A percentile compares a stretch with the other conserved stretches of the same genome.
Evolutionary conservation across 148 eudicot genomes (phyloP).

Genomic region (Diospyros lotus): DNA sequence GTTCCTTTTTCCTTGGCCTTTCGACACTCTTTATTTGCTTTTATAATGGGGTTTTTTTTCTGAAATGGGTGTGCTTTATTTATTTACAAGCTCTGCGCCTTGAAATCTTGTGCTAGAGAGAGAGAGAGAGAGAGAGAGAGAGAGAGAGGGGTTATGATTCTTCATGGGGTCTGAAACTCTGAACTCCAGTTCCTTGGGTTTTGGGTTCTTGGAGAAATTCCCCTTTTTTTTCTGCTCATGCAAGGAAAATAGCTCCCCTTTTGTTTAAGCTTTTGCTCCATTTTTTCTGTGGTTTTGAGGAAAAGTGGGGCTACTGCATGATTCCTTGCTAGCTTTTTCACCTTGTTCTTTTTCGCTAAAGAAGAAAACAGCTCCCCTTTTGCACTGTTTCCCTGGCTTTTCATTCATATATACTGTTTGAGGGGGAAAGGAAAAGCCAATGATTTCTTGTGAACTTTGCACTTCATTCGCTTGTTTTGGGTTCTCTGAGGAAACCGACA

Average conservation of each 20-base stretch:
- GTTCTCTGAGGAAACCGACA: conserved; percentile 15
- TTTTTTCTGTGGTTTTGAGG: conserved; percentile 19
- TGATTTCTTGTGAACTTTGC: conserved; percentile 16
- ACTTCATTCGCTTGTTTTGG: conserved; percentile 30
- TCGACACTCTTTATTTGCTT: conserved; percentile 14
- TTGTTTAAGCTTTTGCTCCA: conserved; percentile 11
- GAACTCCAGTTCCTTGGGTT: conserved; percentile 41
- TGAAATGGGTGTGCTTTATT: conserved; percentile 26
- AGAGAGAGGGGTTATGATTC: conserved; percentile 18
- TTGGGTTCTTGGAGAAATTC: conserved; percentile 34
- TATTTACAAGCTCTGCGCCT: conserved; percentile 20
- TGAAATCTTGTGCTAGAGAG: conserved; percentile 14
- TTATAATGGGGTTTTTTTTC: conserved; percentile 23
- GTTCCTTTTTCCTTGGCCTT: conserved; percentile 29
- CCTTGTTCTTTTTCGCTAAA: conserved; percentile 8
- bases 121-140: conserved; percentile 8
- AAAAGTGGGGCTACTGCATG: conserved; percentile 5
- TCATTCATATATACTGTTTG: conserved; percentile 22
- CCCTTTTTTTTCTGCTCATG: conserved; percentile 32
- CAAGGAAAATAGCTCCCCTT: conserved; percentile 22
- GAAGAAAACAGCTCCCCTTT: conserved; percentile 9
- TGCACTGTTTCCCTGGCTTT: conserved; percentile 21
- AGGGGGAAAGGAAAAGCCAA: conserved; percentile 38
- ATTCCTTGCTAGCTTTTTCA: conserved; percentile 11
- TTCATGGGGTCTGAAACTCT: conserved; percentile 19